phyloP scores from a whole-genome alignment of 148 eudicot genomes.

The Chenopodium suecicum region DNA sequence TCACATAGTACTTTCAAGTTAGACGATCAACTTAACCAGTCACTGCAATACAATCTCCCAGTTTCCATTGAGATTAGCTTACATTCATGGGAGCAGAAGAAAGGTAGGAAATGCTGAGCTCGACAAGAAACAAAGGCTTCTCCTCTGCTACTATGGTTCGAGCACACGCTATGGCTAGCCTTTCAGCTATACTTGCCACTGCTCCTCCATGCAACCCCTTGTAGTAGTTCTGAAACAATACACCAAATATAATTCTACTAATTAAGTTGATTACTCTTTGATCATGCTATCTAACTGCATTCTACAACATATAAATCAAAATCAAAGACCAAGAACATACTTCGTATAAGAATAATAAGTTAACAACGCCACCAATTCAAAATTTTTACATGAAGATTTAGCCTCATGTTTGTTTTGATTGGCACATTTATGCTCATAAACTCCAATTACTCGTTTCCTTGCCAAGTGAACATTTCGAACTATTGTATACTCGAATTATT shows the following conservation, averaged over 20 bases:
- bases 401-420: no score
- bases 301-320: neutral
- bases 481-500: no score
- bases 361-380: no score
- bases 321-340: neutral
- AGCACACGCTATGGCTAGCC: constrained; percentile 73
- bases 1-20: neutral
- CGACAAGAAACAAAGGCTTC: constrained; percentile 70
- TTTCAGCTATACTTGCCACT: constrained; percentile 65
- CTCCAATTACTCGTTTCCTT: neutral
- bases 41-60: neutral
- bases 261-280: neutral
- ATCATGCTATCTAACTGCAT: neutral
- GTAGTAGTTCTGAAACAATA: constrained; percentile 47
- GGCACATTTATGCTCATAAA: neutral
- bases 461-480: no score
- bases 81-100: constrained; percentile 70
- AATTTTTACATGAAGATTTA: no score
- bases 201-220: constrained; percentile 83
- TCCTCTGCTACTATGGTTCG: constrained; percentile 76
- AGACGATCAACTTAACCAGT: neutral
- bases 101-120: constrained; percentile 64
- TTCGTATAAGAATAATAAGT: neutral
- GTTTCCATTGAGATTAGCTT: constrained; percentile 7
- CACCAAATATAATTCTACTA: neutral